Evolutionary conservation across 495 filamentous ascomycete species (phyloP).

Genomic region (Penicillium egyptiacum): DNA sequence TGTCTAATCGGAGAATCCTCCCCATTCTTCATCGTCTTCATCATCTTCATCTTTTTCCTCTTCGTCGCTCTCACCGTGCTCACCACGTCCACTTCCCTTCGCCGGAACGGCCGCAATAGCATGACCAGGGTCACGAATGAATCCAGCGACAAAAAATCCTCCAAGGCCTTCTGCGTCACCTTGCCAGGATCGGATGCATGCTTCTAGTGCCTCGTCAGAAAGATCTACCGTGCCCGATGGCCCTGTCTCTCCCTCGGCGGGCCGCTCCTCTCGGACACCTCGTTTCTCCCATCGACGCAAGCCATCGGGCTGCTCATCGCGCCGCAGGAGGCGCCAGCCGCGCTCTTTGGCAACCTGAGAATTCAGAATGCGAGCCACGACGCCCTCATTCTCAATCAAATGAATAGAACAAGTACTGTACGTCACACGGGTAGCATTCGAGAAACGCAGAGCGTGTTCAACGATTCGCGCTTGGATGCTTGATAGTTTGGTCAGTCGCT

Average conservation of each 20-base stretch:
- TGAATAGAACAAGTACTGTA: conserved; percentile 94
- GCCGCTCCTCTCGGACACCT: conserved; percentile 49
- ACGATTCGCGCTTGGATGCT: conserved; percentile 76
- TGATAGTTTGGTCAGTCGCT: conserved; percentile 68
- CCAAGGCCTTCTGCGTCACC: conserved; percentile 75
- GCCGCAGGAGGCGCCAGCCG: conserved; percentile 73
- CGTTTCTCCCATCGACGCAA: conserved; percentile 70
- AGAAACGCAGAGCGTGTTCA: conserved; percentile 80
- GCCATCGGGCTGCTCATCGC: conserved; percentile 69
- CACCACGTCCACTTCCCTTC: conserved; percentile 1
- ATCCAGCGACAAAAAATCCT: conserved; percentile 70
- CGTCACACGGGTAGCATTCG: conserved; percentile 70
- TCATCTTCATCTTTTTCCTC: conserved; percentile 22
- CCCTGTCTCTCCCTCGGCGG: conserved; percentile 11
- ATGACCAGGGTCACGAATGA: conserved; percentile 51
- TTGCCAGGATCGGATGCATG: conserved; percentile 77
- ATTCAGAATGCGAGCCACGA: conserved; percentile 66
- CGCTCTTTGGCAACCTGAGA: conserved; percentile 62
- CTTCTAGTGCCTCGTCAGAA: conserved; percentile 59
- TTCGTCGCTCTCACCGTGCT: conserved; percentile 24
- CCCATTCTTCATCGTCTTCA: conserved; percentile 43
- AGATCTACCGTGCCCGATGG: conserved; percentile 32
- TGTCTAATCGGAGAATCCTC: conserved; percentile 48
- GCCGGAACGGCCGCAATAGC: conserved; percentile 3
- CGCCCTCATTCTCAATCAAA: conserved; percentile 81